These are phyloP conservation scores for Boletus vermiculosoides DNA, from an alignment of 768 basidiomycete species.

Conservation along the genomic window DNA sequence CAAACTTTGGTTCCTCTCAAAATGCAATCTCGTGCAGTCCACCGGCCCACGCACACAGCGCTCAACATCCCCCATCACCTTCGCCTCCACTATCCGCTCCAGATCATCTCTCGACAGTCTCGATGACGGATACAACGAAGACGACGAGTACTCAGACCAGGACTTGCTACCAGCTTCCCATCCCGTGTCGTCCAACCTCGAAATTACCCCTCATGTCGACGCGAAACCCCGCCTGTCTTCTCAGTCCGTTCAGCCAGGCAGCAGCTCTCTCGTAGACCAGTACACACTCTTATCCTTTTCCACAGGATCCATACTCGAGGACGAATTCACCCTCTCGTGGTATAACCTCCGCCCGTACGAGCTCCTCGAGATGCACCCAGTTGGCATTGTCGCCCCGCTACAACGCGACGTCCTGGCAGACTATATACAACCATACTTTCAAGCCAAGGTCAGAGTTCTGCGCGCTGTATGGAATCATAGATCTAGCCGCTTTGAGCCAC, in stretches of 20 bases:
- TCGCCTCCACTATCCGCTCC: slow-evolving; percentile 40
- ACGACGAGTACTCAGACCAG: slow-evolving; percentile 35
- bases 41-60: slow-evolving; percentile 33
- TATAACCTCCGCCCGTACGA: slow-evolving; percentile 62
- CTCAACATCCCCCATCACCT: slow-evolving; percentile 67
- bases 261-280: slow-evolving; percentile 29
- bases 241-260: slow-evolving; percentile 3
- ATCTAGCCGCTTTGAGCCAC: slow-evolving; percentile 28
- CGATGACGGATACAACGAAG: slow-evolving; percentile 30
- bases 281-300: slow-evolving; percentile 64
- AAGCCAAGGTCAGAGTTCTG: slow-evolving; percentile 52
- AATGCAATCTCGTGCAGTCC: slow-evolving; percentile 45
- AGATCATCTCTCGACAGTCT: slow-evolving; percentile 25
- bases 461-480: slow-evolving; percentile 40
- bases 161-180: slow-evolving; percentile 13
- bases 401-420: slow-evolving; percentile 39
- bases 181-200: background rate
- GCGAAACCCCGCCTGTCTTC: slow-evolving; percentile 11
- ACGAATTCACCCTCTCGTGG: slow-evolving; percentile 55
- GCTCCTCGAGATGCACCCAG: slow-evolving; percentile 65
- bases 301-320: slow-evolving; percentile 69
- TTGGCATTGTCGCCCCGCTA: slow-evolving; percentile 41
- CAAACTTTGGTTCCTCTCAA: slow-evolving; percentile 62
- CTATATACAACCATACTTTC: slow-evolving; percentile 61
- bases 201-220: slow-evolving; percentile 9